Percentiles rank a stretch among this genome's conserved stretches.
phyloP scores from a whole-genome alignment of 805 yeast species.

The Ogataea glucozyma region DNA sequence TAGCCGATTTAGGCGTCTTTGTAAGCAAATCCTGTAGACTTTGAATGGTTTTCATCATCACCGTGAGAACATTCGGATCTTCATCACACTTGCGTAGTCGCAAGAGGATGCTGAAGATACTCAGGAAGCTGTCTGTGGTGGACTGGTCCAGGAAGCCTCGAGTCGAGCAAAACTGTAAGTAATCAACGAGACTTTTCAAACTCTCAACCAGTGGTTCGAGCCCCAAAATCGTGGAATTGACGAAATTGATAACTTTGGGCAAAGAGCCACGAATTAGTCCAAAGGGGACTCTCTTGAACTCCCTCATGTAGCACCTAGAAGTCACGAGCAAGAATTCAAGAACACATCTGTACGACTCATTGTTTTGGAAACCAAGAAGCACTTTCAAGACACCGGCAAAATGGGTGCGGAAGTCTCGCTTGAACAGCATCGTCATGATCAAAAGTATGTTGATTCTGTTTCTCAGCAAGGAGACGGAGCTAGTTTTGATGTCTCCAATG shows the following conservation, averaged over 20 bases:
- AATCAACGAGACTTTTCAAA: slow-evolving; percentile 16
- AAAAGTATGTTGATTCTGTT: slow-evolving; percentile 35
- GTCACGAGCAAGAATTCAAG: slow-evolving; percentile 18
- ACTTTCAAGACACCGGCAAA: slow-evolving; percentile 25
- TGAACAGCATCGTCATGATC: slow-evolving; percentile 32
- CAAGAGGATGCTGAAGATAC: slow-evolving; percentile 15
- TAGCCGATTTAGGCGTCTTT: not conserved
- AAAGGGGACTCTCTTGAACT: slow-evolving; percentile 22
- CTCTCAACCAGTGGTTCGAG: slow-evolving; percentile 10
- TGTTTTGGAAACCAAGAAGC: slow-evolving; percentile 12
- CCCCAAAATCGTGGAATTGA: slow-evolving; percentile 14
- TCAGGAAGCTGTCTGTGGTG: slow-evolving; percentile 14
- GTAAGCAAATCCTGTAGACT: slow-evolving; percentile 7
- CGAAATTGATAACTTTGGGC: slow-evolving; percentile 14
- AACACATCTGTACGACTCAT: slow-evolving; percentile 12
- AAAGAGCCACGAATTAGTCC: slow-evolving; percentile 19
- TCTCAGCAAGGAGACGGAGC: slow-evolving; percentile 25
- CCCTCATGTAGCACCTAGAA: slow-evolving; percentile 15
- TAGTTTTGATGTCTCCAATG: slow-evolving; percentile 31
- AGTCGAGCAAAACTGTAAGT: slow-evolving; percentile 7
- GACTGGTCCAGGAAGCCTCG: slow-evolving; percentile 10
- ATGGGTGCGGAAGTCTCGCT: slow-evolving; percentile 27
- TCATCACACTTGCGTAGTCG: slow-evolving; percentile 15
- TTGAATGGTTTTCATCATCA: slow-evolving; percentile 11
- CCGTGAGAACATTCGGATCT: slow-evolving; percentile 8